A percentile compares a stretch with the other conserved stretches of the same genome.
These are phyloP conservation scores for Sclerotinia sclerotiorum DNA, from an alignment of 2,329 filamentous ascomycete species.

Conservation along the genomic window DNA sequence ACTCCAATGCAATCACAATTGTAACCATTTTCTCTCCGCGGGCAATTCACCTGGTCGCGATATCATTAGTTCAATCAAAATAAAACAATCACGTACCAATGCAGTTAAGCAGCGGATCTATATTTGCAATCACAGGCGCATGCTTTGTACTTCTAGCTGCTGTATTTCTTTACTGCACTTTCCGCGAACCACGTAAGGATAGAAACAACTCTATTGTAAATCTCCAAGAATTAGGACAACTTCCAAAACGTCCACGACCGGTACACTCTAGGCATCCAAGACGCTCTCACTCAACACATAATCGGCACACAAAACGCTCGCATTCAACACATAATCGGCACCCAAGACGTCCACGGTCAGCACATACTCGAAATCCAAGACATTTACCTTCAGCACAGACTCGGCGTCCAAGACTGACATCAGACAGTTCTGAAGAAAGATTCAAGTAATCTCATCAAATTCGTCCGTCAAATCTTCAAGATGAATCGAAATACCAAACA, in stretches of 20 bases:
- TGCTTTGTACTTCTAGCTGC: slow-evolving; percentile 6
- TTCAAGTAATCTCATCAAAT: neutral
- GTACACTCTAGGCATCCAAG: neutral
- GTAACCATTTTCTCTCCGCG: neutral
- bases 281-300: neutral
- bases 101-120: neutral
- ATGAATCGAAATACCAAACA: neutral
- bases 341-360: neutral
- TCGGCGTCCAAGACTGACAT: neutral
- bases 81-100: neutral
- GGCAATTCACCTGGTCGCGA: neutral
- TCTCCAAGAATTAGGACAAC: neutral
- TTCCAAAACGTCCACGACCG: neutral
- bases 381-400: neutral
- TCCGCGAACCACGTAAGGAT: neutral
- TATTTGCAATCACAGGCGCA: slow-evolving; percentile 3
- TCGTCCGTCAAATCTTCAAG: neutral
- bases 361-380: neutral
- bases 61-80: neutral
- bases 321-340: neutral
- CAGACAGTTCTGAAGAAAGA: neutral
- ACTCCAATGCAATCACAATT: neutral
- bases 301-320: neutral
- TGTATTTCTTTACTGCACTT: neutral
- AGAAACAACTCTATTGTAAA: neutral